These are phyloP conservation scores for Pseudogymnoascus sp. DNA, from an alignment of 2,329 filamentous ascomycete species.

Conservation along the genomic window DNA sequence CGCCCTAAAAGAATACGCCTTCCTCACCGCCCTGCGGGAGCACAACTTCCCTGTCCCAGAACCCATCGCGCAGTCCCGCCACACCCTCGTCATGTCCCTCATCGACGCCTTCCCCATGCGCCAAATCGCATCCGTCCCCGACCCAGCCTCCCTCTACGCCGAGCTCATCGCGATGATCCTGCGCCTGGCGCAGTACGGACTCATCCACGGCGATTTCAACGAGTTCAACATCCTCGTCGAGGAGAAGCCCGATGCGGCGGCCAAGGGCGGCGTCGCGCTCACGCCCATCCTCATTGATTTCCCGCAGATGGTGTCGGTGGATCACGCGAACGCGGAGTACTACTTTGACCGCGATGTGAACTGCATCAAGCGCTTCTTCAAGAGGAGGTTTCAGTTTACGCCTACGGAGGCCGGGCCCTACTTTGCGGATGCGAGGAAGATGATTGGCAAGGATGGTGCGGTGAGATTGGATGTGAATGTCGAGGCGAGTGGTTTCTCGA, in stretches of 20 bases:
- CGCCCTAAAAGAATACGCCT: conserved; percentile 88
- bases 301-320: conserved; percentile 94
- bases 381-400: conserved; percentile 79
- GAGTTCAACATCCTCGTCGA: conserved; percentile 98
- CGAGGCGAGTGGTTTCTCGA: conserved; percentile 89
- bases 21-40: conserved; percentile 78
- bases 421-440: conserved; percentile 76
- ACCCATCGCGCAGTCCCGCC: conserved; percentile 80
- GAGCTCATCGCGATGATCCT: conserved; percentile 85
- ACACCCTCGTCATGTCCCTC: conserved; percentile 93
- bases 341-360: conserved; percentile 96
- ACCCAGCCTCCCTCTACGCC: conserved; percentile 81
- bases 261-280: conserved; percentile 36
- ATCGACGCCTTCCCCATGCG: conserved; percentile 88
- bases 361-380: conserved; percentile 92
- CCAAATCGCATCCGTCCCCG: conserved; percentile 75
- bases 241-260: conserved; percentile 48
- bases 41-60: conserved; percentile 87
- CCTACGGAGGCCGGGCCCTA: conserved; percentile 76
- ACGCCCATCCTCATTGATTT: conserved; percentile 92
- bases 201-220: conserved; percentile 98
- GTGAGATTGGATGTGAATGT: conserved; percentile 78
- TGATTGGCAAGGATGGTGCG: conserved; percentile 55
- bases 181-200: conserved; percentile 71
- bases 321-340: conserved; percentile 88